A percentile compares a stretch with the other conserved stretches of the same genome.
Evolutionary conservation across 257 asterid species (phyloP).

Genomic region (Schizonepeta tenuifolia): DNA sequence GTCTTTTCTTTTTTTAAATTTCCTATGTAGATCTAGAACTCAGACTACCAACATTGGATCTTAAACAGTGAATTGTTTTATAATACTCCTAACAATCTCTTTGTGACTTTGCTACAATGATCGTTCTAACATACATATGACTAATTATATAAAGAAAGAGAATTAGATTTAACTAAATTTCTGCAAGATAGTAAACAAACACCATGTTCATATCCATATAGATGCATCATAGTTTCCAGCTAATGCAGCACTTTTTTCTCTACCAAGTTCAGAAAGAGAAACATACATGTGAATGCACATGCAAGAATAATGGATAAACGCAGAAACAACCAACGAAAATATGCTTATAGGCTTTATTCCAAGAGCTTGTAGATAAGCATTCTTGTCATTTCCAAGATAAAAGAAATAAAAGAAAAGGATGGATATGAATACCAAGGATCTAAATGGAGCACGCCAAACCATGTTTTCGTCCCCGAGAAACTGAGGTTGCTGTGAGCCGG

Average conservation of each 20-base stretch:
- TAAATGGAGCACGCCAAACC: constrained; percentile 69
- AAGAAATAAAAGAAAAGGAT: background rate
- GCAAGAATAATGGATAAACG: constrained; percentile 20
- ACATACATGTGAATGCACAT: constrained; percentile 40
- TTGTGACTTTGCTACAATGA: background rate
- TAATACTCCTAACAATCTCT: background rate
- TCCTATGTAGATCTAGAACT: background rate
- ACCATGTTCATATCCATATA: background rate
- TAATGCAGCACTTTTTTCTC: constrained; percentile 13
- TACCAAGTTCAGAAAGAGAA: constrained; percentile 12
- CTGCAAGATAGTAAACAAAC: background rate
- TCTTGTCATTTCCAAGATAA: constrained; percentile 23
- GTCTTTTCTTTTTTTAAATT: background rate
- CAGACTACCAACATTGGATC: background rate
- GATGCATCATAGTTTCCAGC: constrained; percentile 14
- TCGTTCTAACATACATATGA: background rate
- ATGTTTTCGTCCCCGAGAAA: constrained; percentile 83
- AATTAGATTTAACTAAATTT: no score
- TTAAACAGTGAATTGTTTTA: background rate
- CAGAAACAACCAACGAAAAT: constrained; percentile 21
- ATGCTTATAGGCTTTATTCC: constrained; percentile 34
- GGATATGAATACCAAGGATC: constrained; percentile 59
- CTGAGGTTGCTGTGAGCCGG: constrained; percentile 64
- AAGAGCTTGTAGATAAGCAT: constrained; percentile 21
- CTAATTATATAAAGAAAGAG: background rate